Base-by-base conservation (phyloP, 176 grass and related monocot genomes). In the Pharus latifolius region DNA sequence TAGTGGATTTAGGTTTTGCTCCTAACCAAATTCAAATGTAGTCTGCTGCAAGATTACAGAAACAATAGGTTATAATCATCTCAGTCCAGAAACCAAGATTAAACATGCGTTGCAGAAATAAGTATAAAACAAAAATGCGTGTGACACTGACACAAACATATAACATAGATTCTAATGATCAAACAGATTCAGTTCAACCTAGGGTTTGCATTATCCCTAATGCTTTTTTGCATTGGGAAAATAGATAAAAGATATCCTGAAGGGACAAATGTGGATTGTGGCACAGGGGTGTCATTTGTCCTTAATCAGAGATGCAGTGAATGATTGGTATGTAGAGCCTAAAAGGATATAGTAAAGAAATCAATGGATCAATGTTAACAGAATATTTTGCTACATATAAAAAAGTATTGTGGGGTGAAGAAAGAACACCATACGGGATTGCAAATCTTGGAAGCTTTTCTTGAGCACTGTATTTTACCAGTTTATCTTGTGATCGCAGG, bases 231-330 rank as follows among this genome's bases (percentile, higher is more conserved):
- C n/a, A n/a, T n/a, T n/a, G n/a, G n/a, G n/a, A n/a, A n/a, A n/a
- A n/a, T 40, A 47, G 48, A 83, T 20, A 67, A 64, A 70, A 63
- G 13, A 46, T 56, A 42, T 65, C 65, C 11, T 70, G 65, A 83
- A 65, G 37, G 56, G 54, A 37, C 58, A 45, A 48, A 53, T 63
- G 37, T 76, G 55, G 47, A 48, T 44, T 63, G 37, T 76, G 55
- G 47, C 29, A 64, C 38, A 60, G 58, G 19, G 33, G 20, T 83
- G 48, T 22, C 40, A 29, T 40, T 71, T 63, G 30, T 83, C 72
- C 73, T 77, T 72, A 31, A 15, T 71, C 74, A 78, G 49, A 65
- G 29, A 70, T 70, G 22, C 65, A 46, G 23, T 56, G 37, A 63
- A 69, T 76, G 25, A 19, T 54, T 1, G 49, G 45, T 62, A 17